phyloP scores from a whole-genome alignment of 495 filamentous ascomycete genomes.

The Aspergillus bertholletiae region DNA sequence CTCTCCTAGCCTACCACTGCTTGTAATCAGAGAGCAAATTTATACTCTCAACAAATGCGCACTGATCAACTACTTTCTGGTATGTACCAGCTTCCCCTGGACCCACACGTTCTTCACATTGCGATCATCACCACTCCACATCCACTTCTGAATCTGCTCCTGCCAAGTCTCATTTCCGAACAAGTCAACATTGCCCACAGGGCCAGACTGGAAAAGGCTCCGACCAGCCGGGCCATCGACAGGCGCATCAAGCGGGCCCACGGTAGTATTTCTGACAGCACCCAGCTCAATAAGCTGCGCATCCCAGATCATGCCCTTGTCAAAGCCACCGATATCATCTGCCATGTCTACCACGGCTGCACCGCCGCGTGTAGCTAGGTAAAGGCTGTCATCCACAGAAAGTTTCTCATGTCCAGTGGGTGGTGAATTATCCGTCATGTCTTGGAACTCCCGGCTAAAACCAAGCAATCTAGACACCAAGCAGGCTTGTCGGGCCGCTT shows the following conservation, averaged over 20 bases:
- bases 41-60: no score
- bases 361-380: conserved; percentile 67
- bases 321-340: conserved; percentile 66
- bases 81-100: conserved; percentile 71
- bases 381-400: conserved; percentile 78
- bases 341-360: conserved; percentile 68
- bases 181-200: conserved; percentile 59
- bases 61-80: no score
- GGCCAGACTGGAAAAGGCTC: conserved; percentile 16
- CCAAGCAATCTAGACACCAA: conserved; percentile 65
- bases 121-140: conserved; percentile 82
- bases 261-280: no score
- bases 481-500: conserved; percentile 70
- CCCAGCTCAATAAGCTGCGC: conserved; percentile 67
- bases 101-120: conserved; percentile 83
- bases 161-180: conserved; percentile 81
- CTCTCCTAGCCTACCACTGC: no score
- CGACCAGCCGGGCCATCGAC: no score
- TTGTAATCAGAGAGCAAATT: no score
- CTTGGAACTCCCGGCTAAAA: no score
- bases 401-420: conserved; percentile 7
- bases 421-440: no score
- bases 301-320: conserved; percentile 79
- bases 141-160: conserved; percentile 81
- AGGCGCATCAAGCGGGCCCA: no score